These are phyloP conservation scores for Cladosporium halotolerans DNA, from an alignment of 2,329 filamentous ascomycete genomes.

Conservation along the genomic window DNA sequence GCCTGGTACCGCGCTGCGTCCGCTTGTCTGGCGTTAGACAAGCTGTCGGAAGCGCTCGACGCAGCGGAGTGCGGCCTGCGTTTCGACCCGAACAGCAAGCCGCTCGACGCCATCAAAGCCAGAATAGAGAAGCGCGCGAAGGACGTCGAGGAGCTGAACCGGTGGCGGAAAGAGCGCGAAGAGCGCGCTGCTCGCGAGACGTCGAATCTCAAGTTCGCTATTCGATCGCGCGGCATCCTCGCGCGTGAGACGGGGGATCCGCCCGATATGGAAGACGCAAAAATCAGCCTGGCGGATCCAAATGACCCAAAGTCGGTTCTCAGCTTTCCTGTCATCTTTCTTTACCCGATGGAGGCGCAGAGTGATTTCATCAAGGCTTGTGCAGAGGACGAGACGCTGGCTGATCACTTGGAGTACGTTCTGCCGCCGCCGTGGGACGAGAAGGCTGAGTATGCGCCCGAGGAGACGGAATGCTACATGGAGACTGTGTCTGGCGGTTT, in stretches of 20 bases:
- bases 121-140: constrained; percentile 59
- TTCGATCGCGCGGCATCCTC: constrained; percentile 65
- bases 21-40: constrained; percentile 73
- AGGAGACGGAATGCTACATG: constrained; percentile 77
- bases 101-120: constrained; percentile 55
- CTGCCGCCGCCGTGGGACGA: constrained; percentile 84
- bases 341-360: constrained; percentile 78
- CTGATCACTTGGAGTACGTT: constrained; percentile 76
- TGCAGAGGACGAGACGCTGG: constrained; percentile 66
- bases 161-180: constrained; percentile 50
- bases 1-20: constrained; percentile 79
- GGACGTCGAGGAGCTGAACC: constrained; percentile 50
- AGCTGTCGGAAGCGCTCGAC: constrained; percentile 72
- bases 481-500: constrained; percentile 74
- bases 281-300: constrained; percentile 63
- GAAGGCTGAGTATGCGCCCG: constrained; percentile 55
- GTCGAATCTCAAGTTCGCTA: constrained; percentile 43
- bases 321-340: constrained; percentile 69
- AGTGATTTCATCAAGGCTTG: constrained; percentile 89
- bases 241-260: constrained; percentile 61
- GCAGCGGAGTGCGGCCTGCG: constrained; percentile 67
- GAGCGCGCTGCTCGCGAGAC: constrained; percentile 52
- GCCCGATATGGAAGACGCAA: constrained; percentile 83
- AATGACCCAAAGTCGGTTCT: constrained; percentile 67
- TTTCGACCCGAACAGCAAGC: constrained; percentile 63